A percentile compares a stretch with the other conserved stretches of the same genome.
Evolutionary conservation across 306 rosid species (phyloP).

Genomic region (Cicer cuneatum): DNA sequence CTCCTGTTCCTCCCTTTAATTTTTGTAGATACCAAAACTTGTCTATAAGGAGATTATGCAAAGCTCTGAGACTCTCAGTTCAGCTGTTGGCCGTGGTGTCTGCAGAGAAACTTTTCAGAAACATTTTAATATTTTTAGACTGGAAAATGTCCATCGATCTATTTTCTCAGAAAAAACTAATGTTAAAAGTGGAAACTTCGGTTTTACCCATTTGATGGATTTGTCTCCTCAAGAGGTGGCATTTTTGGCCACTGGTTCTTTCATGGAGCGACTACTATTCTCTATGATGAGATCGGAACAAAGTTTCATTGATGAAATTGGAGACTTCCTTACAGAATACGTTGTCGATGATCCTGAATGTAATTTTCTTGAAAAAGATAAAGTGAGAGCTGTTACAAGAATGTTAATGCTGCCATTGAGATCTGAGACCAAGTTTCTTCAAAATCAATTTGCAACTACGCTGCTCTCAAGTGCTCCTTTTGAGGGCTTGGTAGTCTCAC

Average conservation of each 20-base stretch:
- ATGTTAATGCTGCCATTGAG: constrained; percentile 83
- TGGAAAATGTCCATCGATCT: constrained; percentile 73
- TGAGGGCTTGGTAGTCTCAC: constrained; percentile 81
- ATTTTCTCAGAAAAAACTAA: constrained; percentile 56
- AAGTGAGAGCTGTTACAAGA: constrained; percentile 76
- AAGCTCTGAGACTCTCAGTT: constrained; percentile 58
- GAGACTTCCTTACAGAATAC: constrained; percentile 63
- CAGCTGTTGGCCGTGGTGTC: constrained; percentile 62
- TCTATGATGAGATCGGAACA: constrained; percentile 76
- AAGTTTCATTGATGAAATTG: constrained; percentile 61
- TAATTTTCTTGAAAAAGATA: constrained; percentile 63
- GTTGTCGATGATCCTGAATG: constrained; percentile 61
- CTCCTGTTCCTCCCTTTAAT: background rate
- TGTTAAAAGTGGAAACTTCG: constrained; percentile 71
- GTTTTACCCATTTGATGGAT: constrained; percentile 85
- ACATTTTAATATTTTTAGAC: constrained; percentile 72
- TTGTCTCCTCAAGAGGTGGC: constrained; percentile 83
- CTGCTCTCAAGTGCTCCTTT: constrained; percentile 73
- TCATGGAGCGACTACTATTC: constrained; percentile 77
- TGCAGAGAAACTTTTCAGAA: constrained; percentile 65
- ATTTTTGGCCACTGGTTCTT: constrained; percentile 78
- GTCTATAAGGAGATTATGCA: constrained; percentile 67
- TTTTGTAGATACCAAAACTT: constrained; percentile 79
- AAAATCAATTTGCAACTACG: constrained; percentile 66
- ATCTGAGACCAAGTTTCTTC: constrained; percentile 59